Evolutionary conservation across 1,139 yeast genomes (phyloP).

Genomic region (Magnusiomyces starmeri): DNA sequence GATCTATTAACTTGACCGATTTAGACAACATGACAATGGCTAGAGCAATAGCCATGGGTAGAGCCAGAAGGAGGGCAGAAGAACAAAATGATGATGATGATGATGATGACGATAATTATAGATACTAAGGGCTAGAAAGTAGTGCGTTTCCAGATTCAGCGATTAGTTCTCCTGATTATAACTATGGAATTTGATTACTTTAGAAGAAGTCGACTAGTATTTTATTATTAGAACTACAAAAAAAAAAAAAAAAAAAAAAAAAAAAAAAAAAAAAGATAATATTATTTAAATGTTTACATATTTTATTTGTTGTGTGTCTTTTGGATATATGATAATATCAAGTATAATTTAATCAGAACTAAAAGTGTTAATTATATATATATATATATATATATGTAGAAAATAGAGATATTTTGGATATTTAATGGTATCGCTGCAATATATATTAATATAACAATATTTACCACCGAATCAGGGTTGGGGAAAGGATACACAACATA

Average conservation of each 20-base stretch:
- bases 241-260: neutral
- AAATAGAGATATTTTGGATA: too few species aligned
- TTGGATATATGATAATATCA: too few species aligned
- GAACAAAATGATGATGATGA: neutral
- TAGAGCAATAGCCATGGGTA: neutral
- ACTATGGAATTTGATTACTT: neutral
- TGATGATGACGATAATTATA: neutral
- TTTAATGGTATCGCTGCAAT: too few species aligned
- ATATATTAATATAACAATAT: too few species aligned
- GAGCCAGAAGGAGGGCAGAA: too few species aligned
- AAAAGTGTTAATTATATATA: too few species aligned
- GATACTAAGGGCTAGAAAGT: neutral
- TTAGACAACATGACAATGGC: neutral
- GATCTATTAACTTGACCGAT: neutral
- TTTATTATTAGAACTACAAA: neutral
- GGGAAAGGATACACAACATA: too few species aligned
- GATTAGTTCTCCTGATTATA: neutral
- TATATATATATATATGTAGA: too few species aligned
- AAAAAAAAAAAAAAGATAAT: neutral
- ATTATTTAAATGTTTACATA: constrained; percentile 12
- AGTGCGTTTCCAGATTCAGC: neutral
- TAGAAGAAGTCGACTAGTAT: neutral
- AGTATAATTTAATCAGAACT: too few species aligned
- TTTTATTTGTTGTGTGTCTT: too few species aligned
- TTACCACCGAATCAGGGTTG: too few species aligned